phyloP scores from a whole-genome alignment of 1,139 yeast species.

The Suzukiozyma palmioleophila region DNA sequence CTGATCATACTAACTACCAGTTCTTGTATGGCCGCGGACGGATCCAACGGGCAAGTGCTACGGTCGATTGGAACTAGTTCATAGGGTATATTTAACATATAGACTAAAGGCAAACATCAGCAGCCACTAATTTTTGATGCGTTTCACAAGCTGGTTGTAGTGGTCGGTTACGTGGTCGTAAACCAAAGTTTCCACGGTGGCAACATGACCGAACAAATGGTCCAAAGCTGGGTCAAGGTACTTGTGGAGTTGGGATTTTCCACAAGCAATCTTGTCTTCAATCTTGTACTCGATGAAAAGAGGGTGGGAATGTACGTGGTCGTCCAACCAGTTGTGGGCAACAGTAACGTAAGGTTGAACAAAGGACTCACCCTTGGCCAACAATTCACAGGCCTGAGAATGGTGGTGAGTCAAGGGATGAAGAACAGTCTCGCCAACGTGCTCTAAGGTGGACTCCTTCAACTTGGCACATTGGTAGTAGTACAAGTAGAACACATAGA shows the following conservation, averaged over 20 bases:
- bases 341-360: conserved; percentile 29
- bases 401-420: conserved; percentile 40
- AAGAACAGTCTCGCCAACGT: conserved; percentile 23
- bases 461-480: conserved; percentile 39
- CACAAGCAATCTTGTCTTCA: conserved; percentile 23
- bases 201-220: conserved; percentile 24
- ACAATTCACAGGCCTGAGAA: conserved; percentile 29
- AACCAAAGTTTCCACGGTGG: conserved; percentile 21
- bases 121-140: not conserved
- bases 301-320: conserved; percentile 34
- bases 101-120: not conserved
- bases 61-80: too few relatives aligned
- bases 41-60: too few relatives aligned
- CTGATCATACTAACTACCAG: too few relatives aligned
- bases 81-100: not conserved
- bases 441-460: conserved; percentile 28
- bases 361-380: conserved; percentile 25
- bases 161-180: conserved; percentile 11
- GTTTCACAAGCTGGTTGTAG: not conserved
- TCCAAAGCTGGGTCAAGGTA: conserved; percentile 24
- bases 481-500: conserved; percentile 37
- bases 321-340: conserved; percentile 30
- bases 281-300: conserved; percentile 31
- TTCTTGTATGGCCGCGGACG: too few relatives aligned
- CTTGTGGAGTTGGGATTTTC: conserved; percentile 13